Evolutionary conservation across 805 yeast genomes (phyloP), one percentile per base, ranked within the genome.

Genomic region (Kodamaea neixiangensis): DNA sequence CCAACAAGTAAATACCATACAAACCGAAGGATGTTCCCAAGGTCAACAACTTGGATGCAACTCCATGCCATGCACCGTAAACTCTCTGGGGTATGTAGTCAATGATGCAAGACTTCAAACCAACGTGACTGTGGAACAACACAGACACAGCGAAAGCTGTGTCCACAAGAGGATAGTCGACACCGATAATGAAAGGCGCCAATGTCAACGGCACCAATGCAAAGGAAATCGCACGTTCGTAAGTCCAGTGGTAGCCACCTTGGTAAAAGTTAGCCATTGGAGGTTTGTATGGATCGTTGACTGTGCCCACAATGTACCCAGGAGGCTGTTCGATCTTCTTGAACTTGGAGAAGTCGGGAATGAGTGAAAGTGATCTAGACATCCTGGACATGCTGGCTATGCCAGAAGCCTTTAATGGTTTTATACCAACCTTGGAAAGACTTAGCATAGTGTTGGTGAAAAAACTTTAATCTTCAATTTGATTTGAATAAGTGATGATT

Each of bases 231-330:
- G 81, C 62, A 59, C 89, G 82, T 76, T 93, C 99, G 60, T 85
- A 84, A n/a, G 88, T 75, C 99, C 99, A 93, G 75, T 92, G 98
- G 67, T 82, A 79, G 19, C 96, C 87, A 44, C 98, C 97, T 63
- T 90, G 92, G 46, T 76, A 63, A 57, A 77, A 81, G 62, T 80
- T 76, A 4, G 84, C 66, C 38, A 76, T 68, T 37, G 97, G 97
- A 13, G 82, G 73, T 31, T 74, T 71, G 61, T 78, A 87, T 13
- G 98, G 91, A 55, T 94, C 98, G 69, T 93, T 94, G 45, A 92
- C 96, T 5, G 92, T 83, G n/a, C 97, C 98, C 44, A 85, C 85
- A 51, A 93, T 85, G 66, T 87, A 78, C 35, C 97, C 98, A 41
- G 97, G 89, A 33, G 96, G 93, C 71, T 89, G 96, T 51, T 86